Conservation (phyloP, 2,329 filamentous ascomycete genomes). For the Aspergillus glaucus region DNA sequence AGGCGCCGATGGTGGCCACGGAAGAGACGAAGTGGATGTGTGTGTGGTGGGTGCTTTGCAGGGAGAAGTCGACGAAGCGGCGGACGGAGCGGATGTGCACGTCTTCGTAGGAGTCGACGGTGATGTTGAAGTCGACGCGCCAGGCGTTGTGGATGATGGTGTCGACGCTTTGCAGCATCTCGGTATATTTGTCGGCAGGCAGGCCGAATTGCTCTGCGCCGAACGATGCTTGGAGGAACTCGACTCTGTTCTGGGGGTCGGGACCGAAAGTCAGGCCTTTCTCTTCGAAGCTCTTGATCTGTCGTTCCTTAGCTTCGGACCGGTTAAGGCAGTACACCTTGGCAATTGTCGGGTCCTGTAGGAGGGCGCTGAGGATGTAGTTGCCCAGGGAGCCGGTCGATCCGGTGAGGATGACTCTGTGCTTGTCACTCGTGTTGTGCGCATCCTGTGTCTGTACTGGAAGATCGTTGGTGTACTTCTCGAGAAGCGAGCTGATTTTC, state of each 20-base stretch:
- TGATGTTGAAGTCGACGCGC: constrained; percentile 27
- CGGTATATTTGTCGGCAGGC: constrained; percentile 4
- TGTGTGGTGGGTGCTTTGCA: constrained; percentile 7
- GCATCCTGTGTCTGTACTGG: not conserved
- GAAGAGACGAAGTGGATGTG: constrained; percentile 23
- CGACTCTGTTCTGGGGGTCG: constrained; percentile 12
- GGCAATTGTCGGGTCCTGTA: constrained; percentile 2
- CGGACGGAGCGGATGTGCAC: constrained; percentile 19
- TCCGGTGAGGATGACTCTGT: constrained; percentile 11
- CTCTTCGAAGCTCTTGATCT: constrained; percentile 1
- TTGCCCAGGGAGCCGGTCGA: constrained; percentile 16
- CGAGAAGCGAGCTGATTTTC: not conserved
- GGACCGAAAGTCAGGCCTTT: not conserved
- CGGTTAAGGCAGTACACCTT: constrained; percentile 17
- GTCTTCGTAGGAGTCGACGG: constrained; percentile 19
- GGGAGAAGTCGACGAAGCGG: constrained; percentile 20
- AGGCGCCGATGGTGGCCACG: constrained; percentile 19
- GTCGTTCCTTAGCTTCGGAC: constrained; percentile 1
- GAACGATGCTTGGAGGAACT: constrained; percentile 19
- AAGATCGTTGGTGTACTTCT: not conserved
- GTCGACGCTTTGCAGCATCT: constrained; percentile 9
- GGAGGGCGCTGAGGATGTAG: constrained; percentile 12
- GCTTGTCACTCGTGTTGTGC: not conserved
- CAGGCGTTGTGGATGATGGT: constrained; percentile 27
- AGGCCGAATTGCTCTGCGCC: constrained; percentile 15